phyloP scores from a whole-genome alignment of 768 basidiomycete species.

The Lactifluus volemus region DNA sequence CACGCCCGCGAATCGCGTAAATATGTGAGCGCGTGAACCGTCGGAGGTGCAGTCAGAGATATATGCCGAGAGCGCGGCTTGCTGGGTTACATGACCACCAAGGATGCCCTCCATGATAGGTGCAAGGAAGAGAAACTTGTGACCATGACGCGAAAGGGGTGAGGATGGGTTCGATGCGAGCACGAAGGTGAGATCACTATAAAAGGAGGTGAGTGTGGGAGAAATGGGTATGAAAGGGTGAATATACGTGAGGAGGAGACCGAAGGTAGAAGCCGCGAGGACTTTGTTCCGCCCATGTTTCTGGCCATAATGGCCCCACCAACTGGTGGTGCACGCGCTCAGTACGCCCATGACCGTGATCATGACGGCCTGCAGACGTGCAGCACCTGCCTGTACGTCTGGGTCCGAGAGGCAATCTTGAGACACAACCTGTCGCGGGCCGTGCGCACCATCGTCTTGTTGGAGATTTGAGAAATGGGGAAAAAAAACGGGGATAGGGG shows the following conservation, averaged over 20 bases:
- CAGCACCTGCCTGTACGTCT: constrained; percentile 59
- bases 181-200: constrained; percentile 70
- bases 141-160: constrained; percentile 53
- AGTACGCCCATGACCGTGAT: constrained; percentile 70
- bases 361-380: constrained; percentile 65
- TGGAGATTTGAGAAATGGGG: constrained; percentile 10
- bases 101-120: constrained; percentile 73
- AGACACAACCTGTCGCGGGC: constrained; percentile 31
- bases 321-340: constrained; percentile 75
- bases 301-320: constrained; percentile 81
- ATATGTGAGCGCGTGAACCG: no score
- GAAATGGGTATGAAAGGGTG: constrained; percentile 29
- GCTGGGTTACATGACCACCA: no score
- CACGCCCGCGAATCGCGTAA: no score
- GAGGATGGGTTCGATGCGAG: constrained; percentile 62
- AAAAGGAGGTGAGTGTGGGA: constrained; percentile 1
- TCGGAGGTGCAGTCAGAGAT: no score
- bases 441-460: constrained; percentile 28
- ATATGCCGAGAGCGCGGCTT: no score
- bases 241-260: constrained; percentile 65
- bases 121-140: constrained; percentile 66
- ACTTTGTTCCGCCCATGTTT: constrained; percentile 67
- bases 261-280: constrained; percentile 55
- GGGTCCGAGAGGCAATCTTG: constrained; percentile 38
- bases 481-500: constrained; percentile 5